Conservation (phyloP, 2,329 filamentous ascomycete genomes). For the Calonectria ilicicola region DNA sequence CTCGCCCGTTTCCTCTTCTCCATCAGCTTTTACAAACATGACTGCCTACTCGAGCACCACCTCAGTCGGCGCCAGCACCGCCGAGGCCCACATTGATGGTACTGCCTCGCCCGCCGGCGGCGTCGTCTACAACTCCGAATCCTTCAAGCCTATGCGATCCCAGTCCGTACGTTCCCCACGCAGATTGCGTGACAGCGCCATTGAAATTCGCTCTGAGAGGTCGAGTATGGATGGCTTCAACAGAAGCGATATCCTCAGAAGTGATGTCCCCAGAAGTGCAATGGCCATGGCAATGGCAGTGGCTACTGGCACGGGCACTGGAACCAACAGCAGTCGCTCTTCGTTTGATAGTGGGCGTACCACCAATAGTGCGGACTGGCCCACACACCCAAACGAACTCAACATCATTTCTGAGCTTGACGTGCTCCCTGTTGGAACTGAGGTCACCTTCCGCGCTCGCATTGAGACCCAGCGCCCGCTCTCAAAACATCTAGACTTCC, state of each 20-base stretch:
- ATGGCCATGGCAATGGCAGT: constrained; percentile 23
- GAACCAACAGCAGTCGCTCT: constrained; percentile 38
- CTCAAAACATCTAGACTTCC: constrained; percentile 85
- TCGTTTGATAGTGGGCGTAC: constrained; percentile 53
- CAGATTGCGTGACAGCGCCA: constrained; percentile 48
- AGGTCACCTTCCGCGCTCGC: constrained; percentile 56
- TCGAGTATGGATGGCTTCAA: constrained; percentile 45
- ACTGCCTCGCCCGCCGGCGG: constrained; percentile 19
- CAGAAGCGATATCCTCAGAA: not conserved
- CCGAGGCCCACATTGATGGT: constrained; percentile 9
- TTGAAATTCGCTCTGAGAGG: constrained; percentile 46
- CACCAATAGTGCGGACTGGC: constrained; percentile 52
- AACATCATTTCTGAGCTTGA: constrained; percentile 54
- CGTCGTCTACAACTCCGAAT: constrained; percentile 27
- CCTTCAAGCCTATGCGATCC: constrained; percentile 16
- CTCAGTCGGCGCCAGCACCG: not conserved
- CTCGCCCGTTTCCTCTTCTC: constrained; percentile 23
- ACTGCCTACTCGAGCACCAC: constrained; percentile 22
- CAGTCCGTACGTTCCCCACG: constrained; percentile 17
- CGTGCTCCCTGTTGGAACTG: constrained; percentile 50
- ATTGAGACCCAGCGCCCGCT: constrained; percentile 78
- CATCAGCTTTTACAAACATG: constrained; percentile 29
- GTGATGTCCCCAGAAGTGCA: constrained; percentile 5
- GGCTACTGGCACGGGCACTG: not conserved
- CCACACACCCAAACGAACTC: constrained; percentile 54